Conservation (phyloP, 1,284 basidiomycete species). For the Fomitopsis palustris region DNA sequence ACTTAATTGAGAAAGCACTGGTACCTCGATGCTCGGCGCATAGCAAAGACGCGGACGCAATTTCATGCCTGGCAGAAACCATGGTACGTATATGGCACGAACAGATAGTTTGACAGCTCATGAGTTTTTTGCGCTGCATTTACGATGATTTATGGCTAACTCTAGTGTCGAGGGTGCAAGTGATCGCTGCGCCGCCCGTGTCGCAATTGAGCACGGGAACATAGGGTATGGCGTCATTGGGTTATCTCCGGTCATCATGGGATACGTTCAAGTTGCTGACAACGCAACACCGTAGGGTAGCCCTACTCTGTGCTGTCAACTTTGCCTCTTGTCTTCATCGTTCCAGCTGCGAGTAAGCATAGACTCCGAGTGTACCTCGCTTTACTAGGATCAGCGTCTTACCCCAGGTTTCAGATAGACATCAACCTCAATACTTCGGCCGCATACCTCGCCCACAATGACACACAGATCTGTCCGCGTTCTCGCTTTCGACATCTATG, state of each 20-base stretch:
- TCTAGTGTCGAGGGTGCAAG: no score
- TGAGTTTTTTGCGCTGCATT: no score
- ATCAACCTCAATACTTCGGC: not conserved
- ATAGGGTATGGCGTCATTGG: not conserved
- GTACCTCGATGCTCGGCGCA: no score
- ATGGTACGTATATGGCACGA: no score
- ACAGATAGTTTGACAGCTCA: no score
- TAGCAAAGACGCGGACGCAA: no score
- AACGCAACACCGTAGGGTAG: not conserved
- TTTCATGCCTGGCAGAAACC: no score
- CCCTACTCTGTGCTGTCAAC: not conserved
- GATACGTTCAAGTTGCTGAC: no score
- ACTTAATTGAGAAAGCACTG: no score
- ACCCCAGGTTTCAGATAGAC: not conserved
- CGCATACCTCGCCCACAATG: not conserved
- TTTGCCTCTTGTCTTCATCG: not conserved
- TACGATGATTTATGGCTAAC: no score
- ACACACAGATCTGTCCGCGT: conserved; percentile 6
- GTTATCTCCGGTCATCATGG: not conserved
- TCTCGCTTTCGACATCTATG: conserved; percentile 32
- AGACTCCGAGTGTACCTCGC: not conserved
- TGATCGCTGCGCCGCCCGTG: no score
- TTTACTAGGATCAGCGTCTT: not conserved
- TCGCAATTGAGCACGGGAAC: not conserved
- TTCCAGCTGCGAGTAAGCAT: not conserved